phyloP scores from a whole-genome alignment of 257 asterid species.

The Lavandula angustifolia region DNA sequence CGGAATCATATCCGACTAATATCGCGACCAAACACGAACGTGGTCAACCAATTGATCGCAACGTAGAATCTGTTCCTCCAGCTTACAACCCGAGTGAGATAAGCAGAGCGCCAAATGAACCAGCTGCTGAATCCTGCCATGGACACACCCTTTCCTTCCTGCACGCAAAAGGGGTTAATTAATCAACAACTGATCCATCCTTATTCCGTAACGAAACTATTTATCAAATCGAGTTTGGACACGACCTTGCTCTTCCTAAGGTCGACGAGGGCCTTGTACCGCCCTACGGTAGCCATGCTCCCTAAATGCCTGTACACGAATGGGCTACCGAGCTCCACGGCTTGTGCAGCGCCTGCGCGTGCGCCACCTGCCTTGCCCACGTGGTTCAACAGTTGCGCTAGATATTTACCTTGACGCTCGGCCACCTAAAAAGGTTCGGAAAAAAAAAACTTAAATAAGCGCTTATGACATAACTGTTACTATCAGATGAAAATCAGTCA shows the following conservation, averaged over 20 bases:
- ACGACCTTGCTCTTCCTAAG: constrained; percentile 93
- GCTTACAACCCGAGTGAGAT: constrained; percentile 89
- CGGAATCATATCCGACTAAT: constrained; percentile 64
- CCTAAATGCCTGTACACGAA: constrained; percentile 87
- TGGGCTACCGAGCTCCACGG: constrained; percentile 53
- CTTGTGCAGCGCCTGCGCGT: constrained; percentile 58
- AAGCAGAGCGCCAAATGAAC: constrained; percentile 96
- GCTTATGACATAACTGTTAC: too few species aligned
- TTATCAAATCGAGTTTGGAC: too few species aligned
- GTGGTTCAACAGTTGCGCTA: constrained; percentile 60
- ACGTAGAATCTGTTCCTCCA: constrained; percentile 94
- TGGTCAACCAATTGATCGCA: constrained; percentile 80
- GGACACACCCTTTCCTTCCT: constrained; percentile 82
- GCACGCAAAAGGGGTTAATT: constrained; percentile 32
- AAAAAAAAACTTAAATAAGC: too few species aligned
- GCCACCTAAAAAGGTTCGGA: constrained; percentile 62
- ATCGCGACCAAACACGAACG: constrained; percentile 86
- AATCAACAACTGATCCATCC: not conserved
- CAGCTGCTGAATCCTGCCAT: constrained; percentile 82
- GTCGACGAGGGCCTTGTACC: constrained; percentile 96
- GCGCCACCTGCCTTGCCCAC: constrained; percentile 82
- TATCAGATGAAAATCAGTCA: too few species aligned
- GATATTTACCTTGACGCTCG: constrained; percentile 87
- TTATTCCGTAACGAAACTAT: too few species aligned
- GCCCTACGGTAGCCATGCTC: constrained; percentile 93